These are phyloP conservation scores for Begonia loranthoides DNA, from an alignment of 306 rosid species.

Conservation along the genomic window DNA sequence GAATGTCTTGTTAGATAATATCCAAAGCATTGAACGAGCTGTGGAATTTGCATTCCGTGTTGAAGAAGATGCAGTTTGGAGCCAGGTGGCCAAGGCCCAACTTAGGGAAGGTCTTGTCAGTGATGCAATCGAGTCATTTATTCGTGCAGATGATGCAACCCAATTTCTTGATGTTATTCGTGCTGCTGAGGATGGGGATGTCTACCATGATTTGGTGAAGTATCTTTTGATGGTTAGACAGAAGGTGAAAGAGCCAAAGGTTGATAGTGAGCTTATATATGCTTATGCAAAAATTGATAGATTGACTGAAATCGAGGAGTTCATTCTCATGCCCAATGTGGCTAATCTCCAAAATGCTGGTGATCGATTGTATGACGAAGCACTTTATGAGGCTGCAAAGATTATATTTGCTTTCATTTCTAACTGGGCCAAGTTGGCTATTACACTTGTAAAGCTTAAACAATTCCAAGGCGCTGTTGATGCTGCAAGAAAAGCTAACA, in stretches of 20 bases:
- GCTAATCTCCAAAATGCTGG: conserved; percentile 98
- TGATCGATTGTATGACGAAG: conserved; percentile 87
- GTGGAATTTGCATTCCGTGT: conserved; percentile 98
- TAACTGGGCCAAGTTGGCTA: conserved; percentile 96
- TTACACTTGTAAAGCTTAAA: conserved; percentile 83
- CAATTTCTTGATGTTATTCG: conserved; percentile 88
- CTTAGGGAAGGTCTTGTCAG: conserved; percentile 90
- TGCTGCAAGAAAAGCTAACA: conserved; percentile 99
- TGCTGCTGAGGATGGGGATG: conserved; percentile 71
- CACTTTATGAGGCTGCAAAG: conserved; percentile 92
- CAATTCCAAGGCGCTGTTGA: conserved; percentile 99
- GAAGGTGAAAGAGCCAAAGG: conserved; percentile 89
- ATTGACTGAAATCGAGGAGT: conserved; percentile 90
- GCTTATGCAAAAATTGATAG: conserved; percentile 96
- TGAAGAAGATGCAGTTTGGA: conserved; percentile 99
- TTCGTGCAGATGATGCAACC: conserved; percentile 90
- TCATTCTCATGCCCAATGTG: conserved; percentile 95
- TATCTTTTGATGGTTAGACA: conserved; percentile 98
- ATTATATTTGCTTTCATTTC: conserved; percentile 88
- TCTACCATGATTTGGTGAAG: conserved; percentile 82
- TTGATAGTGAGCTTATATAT: conserved; percentile 96
- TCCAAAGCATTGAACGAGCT: conserved; percentile 87
- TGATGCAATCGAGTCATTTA: conserved; percentile 94
- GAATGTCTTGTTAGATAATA: conserved; percentile 76
- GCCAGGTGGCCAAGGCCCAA: conserved; percentile 98